A percentile compares a stretch with the other conserved stretches of the same genome.
Conservation (phyloP, 306 rosid genomes). For the Castanospermum australe region DNA sequence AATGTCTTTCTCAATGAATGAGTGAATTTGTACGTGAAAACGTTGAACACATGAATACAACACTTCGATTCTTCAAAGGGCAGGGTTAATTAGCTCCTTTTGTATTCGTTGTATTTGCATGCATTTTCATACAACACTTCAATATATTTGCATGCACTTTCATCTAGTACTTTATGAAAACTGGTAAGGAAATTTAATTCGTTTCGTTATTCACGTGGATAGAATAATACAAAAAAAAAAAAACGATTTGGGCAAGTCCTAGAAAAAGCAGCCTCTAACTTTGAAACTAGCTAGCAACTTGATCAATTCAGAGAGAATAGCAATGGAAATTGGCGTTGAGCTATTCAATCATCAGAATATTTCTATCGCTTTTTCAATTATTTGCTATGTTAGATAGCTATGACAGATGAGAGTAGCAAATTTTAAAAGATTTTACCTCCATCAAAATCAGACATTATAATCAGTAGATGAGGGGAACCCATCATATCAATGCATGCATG, state of each 20-base stretch:
- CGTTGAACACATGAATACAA: background rate
- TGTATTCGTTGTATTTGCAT: background rate
- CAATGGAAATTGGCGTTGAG: background rate
- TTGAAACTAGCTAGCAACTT: background rate
- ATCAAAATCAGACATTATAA: background rate
- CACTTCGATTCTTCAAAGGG: background rate
- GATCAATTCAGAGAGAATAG: background rate
- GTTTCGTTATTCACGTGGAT: background rate
- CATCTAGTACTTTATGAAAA: background rate
- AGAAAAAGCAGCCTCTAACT: background rate
- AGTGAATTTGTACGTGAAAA: background rate
- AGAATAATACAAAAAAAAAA: background rate
- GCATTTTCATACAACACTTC: background rate
- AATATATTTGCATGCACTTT: background rate
- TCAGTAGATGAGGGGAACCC: background rate
- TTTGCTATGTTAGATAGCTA: background rate
- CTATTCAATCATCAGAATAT: too few species aligned
- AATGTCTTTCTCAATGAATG: background rate
- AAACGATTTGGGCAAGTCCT: background rate
- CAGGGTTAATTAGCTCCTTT: background rate
- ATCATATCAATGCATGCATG: background rate
- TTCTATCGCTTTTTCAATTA: too few species aligned
- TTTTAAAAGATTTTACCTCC: background rate
- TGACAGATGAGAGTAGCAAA: background rate
- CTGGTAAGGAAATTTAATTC: background rate